Evolutionary conservation across 1,284 basidiomycete species (phyloP), one percentile per base, ranked within the genome.

Genomic region (Golubevia pallescens): DNA sequence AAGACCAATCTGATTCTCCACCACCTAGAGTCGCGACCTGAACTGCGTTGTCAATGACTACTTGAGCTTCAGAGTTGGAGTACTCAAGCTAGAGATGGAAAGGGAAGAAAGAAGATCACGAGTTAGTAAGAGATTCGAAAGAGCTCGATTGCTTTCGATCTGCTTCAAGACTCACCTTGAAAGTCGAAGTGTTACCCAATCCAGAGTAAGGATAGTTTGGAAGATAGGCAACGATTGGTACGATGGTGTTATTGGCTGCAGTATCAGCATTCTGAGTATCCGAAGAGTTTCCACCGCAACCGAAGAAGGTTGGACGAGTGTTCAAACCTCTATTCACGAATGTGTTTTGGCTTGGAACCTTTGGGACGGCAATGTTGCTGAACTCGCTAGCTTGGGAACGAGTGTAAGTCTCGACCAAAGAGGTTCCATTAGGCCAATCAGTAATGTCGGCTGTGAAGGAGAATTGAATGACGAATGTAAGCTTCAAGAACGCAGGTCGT

Each of bases 261-360:
- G 69, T 77, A 28, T 57, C 54, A 14, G 68, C 63, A 57, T 63
- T 63, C 6, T 38, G 20, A 10, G 53, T 48, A 21, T 63, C 57
- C 16, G 57, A 32, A 23, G 62, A 20, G 51, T 57, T 57, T n/a
- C 58, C 20, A 42, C 2, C 86, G 77, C 92, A 93, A 0, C 92
- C 92, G 85, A 93, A 93, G 85, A 93, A 93, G 0, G 91, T 91
- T 4, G 92, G 89, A 19, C 92, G 88, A 52, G 88, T 87, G 80
- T 91, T 91, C 8, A 91, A 87, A 14, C 92, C 92, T 6, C 88
- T 89, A 13, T 87, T 86, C 58, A 92, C 78, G 75, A 92, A 92
- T 4, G 88, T 89, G 14, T 88, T 86, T 4, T 83, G 79, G 10
- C 78, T 75, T 0, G 88, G 88, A n/a, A 89, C 86, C 16, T 75